A percentile compares a stretch with the other conserved stretches of the same genome.
These are phyloP conservation scores for Myxozyma neotropica DNA, from an alignment of 805 yeast genomes.

Conservation along the genomic window DNA sequence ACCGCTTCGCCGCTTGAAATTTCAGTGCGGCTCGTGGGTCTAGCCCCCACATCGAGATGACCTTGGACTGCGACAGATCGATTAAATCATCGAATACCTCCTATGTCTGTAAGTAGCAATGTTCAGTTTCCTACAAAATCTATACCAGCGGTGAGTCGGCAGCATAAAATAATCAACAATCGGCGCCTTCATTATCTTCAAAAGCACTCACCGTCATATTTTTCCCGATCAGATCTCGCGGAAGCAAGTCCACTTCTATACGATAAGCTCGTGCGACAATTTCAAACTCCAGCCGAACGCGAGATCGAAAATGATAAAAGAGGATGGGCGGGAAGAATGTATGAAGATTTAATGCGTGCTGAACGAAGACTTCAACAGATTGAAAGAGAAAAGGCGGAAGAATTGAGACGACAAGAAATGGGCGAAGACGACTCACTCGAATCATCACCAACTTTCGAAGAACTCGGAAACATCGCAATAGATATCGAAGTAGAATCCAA, in stretches of 20 bases:
- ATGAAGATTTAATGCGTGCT: slow-evolving; percentile 30
- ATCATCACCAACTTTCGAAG: neutral
- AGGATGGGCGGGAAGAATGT: slow-evolving; percentile 33
- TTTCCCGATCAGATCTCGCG: slow-evolving; percentile 14
- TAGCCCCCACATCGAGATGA: no score
- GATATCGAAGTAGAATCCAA: slow-evolving; percentile 5
- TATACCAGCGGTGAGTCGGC: slow-evolving; percentile 6
- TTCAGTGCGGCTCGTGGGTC: no score
- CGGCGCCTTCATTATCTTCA: slow-evolving; percentile 24
- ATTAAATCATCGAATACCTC: no score
- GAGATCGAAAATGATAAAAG: slow-evolving; percentile 10
- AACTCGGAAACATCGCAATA: neutral
- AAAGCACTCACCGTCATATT: slow-evolving; percentile 14
- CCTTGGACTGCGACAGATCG: no score
- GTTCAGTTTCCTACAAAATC: neutral
- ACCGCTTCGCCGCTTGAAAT: no score
- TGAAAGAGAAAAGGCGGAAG: slow-evolving; percentile 9
- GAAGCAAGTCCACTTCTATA: slow-evolving; percentile 23
- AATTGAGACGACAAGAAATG: neutral
- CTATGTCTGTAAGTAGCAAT: neutral
- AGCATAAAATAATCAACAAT: slow-evolving; percentile 15
- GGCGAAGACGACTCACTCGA: neutral
- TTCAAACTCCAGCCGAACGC: slow-evolving; percentile 21
- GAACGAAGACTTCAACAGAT: slow-evolving; percentile 13
- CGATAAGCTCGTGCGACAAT: slow-evolving; percentile 22